Evolutionary conservation across 2,329 filamentous ascomycete species (phyloP).

Genomic region (Cladosporium oxysporum): DNA sequence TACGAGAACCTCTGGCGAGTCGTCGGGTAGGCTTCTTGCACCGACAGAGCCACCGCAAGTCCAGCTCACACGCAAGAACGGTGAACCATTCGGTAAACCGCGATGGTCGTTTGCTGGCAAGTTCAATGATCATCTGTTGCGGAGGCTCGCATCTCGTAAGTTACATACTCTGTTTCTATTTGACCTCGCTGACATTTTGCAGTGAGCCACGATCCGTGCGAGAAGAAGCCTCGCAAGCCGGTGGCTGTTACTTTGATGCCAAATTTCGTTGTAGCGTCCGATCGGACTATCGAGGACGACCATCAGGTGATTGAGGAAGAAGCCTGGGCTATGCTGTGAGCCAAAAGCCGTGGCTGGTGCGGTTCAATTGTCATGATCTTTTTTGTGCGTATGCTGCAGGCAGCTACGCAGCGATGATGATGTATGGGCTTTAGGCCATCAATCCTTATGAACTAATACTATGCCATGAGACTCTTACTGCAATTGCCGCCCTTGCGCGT

Average conservation of each 20-base stretch:
- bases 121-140: constrained; percentile 5
- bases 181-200: background rate
- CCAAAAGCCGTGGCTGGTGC: background rate
- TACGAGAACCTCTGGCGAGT: background rate
- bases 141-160: constrained; percentile 8
- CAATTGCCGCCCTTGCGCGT: background rate
- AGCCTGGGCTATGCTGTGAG: background rate
- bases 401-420: background rate
- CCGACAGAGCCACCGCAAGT: background rate
- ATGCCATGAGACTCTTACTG: background rate
- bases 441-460: background rate
- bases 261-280: background rate
- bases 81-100: constrained; percentile 2
- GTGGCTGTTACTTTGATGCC: constrained; percentile 2
- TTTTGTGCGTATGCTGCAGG: background rate
- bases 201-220: background rate
- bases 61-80: constrained; percentile 5
- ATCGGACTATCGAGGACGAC: background rate
- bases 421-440: background rate
- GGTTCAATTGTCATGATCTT: background rate
- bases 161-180: background rate
- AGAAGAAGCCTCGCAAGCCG: background rate
- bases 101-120: constrained; percentile 13
- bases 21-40: background rate
- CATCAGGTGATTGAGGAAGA: background rate